These are phyloP conservation scores for Collariella sp. DNA, from an alignment of 495 filamentous ascomycete genomes.

Conservation along the genomic window DNA sequence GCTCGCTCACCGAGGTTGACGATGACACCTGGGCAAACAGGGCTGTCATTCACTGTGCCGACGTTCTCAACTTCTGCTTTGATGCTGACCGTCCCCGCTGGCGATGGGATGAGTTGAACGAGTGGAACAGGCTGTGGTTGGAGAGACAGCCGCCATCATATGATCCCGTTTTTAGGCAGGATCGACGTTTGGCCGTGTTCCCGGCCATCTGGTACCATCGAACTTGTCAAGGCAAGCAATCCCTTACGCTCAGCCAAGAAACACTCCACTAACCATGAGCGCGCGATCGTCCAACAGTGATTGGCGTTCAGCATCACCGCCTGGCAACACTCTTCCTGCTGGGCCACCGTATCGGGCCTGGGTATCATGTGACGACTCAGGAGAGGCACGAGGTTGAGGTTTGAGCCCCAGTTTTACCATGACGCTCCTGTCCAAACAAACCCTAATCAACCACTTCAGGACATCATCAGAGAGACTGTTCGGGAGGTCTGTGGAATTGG, in stretches of 20 bases:
- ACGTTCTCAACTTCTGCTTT: slow-evolving; percentile 47
- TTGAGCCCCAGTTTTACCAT: too few relatives aligned
- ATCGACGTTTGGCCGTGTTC: slow-evolving; percentile 19
- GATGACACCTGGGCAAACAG: slow-evolving; percentile 48
- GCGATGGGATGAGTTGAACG: slow-evolving; percentile 31
- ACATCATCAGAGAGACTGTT: slow-evolving; percentile 36
- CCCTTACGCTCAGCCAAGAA: not conserved
- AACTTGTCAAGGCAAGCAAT: slow-evolving; percentile 40
- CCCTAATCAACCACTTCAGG: too few relatives aligned
- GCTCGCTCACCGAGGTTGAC: slow-evolving; percentile 31
- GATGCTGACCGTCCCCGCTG: slow-evolving; percentile 17
- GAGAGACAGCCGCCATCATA: slow-evolving; percentile 28
- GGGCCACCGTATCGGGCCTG: not conserved
- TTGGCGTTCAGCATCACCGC: slow-evolving; percentile 47
- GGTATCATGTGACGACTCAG: not conserved
- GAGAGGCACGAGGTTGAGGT: not conserved
- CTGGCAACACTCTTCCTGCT: slow-evolving; percentile 41
- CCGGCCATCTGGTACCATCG: slow-evolving; percentile 41
- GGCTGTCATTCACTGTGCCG: slow-evolving; percentile 45
- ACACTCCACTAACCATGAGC: not conserved
- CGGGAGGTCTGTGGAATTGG: slow-evolving; percentile 45
- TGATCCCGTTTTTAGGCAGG: slow-evolving; percentile 8
- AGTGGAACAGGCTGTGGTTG: slow-evolving; percentile 29
- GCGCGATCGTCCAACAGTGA: slow-evolving; percentile 24
- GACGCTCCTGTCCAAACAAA: too few relatives aligned